phyloP scores from a whole-genome alignment of 2,329 filamentous ascomycete species.

The Ophiostoma novo-ulmi region DNA sequence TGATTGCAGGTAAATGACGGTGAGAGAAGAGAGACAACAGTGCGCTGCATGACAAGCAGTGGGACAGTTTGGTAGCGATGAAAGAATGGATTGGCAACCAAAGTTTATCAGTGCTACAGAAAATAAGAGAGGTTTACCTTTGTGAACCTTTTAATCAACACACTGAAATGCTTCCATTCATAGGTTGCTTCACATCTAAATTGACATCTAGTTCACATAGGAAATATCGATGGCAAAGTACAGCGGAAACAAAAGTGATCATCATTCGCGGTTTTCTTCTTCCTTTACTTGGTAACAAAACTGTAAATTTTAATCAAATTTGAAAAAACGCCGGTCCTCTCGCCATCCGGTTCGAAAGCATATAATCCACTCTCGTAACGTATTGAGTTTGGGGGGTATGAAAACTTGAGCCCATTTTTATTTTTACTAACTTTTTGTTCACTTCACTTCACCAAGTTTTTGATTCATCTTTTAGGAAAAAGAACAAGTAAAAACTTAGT shows the following conservation, averaged over 20 bases:
- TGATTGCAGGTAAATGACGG: not conserved
- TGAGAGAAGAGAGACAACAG: not conserved
- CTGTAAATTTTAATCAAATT: conserved; percentile 11
- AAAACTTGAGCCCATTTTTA: conserved; percentile 3
- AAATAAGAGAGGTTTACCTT: too few relatives aligned
- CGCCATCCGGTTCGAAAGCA: conserved; percentile 15
- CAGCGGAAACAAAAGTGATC: conserved; percentile 7
- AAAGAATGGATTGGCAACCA: not conserved
- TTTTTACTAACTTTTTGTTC: conserved; percentile 9
- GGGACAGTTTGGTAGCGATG: not conserved
- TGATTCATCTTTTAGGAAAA: not conserved
- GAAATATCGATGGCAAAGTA: not conserved
- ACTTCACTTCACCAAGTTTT: not conserved
- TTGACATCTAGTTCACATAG: not conserved
- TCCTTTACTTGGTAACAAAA: conserved; percentile 8
- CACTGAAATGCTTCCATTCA: not conserved
- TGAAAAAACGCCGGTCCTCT: conserved; percentile 21
- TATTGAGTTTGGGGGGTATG: conserved; percentile 10
- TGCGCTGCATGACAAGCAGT: not conserved
- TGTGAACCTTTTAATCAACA: not conserved
- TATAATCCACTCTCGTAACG: not conserved
- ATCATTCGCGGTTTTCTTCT: conserved; percentile 3
- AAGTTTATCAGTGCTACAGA: not conserved
- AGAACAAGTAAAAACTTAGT: conserved; percentile 29
- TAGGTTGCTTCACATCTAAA: not conserved